Percentiles rank a stretch among this genome's conserved stretches.
These are phyloP conservation scores for Triangularia verruculosa DNA, from an alignment of 2,329 filamentous ascomycete species.

Conservation along the genomic window DNA sequence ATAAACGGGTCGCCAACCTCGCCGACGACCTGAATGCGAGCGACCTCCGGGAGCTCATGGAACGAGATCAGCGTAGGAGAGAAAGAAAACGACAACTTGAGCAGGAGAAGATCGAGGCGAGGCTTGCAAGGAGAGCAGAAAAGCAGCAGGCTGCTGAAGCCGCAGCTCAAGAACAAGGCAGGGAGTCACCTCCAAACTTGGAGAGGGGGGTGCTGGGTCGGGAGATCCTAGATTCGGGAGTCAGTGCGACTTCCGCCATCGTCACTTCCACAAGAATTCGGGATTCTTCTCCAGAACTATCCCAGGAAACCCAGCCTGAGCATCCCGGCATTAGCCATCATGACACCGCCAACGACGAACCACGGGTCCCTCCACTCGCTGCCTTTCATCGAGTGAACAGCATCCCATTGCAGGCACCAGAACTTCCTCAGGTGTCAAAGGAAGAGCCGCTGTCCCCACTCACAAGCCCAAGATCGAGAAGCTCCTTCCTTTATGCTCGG, in stretches of 20 bases:
- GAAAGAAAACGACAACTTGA: conserved; percentile 71
- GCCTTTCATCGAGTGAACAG: conserved; percentile 50
- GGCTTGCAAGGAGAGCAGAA: conserved; percentile 64
- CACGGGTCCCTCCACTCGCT: conserved; percentile 36
- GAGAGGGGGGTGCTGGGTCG: conserved; percentile 60
- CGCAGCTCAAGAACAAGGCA: conserved; percentile 53
- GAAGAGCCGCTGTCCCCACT: conserved; percentile 26
- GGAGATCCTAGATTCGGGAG: conserved; percentile 54
- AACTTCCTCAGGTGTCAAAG: conserved; percentile 20
- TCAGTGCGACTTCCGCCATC: conserved; percentile 53
- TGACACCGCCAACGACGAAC: conserved; percentile 20
- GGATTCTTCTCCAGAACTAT: conserved; percentile 34
- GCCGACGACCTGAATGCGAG: conserved; percentile 83
- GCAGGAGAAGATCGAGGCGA: conserved; percentile 62
- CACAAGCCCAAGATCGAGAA: conserved; percentile 36
- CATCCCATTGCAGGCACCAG: conserved; percentile 36
- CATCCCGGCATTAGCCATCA: conserved; percentile 25
- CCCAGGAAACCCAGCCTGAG: conserved; percentile 29
- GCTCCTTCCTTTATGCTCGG: conserved; percentile 43
- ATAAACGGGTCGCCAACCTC: conserved; percentile 65
- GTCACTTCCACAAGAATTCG: conserved; percentile 57
- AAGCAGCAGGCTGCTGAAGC: conserved; percentile 48
- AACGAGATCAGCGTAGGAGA: conserved; percentile 76
- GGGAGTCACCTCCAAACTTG: conserved; percentile 53
- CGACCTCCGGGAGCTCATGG: conserved; percentile 83